Conservation (phyloP, 83 land plant species). For the Isoetes engelmannii region DNA sequence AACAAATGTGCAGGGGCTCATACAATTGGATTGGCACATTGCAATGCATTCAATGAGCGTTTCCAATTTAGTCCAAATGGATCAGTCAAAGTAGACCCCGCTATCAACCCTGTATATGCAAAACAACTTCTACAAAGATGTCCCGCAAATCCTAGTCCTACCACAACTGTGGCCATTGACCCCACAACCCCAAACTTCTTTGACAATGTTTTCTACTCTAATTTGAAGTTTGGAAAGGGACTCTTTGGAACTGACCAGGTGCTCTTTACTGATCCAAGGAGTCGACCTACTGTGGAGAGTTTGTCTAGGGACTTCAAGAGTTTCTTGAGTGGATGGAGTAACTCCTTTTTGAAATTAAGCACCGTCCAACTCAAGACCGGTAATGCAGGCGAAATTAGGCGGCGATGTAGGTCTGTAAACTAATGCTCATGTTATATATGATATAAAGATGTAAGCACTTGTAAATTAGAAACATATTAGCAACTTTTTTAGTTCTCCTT, state of each 20-base stretch:
- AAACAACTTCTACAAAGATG: constrained; percentile 33
- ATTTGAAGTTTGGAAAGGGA: constrained; percentile 33
- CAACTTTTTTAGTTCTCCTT: too few species aligned
- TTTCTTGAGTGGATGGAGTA: constrained; percentile 43
- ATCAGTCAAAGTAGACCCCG: constrained; percentile 34
- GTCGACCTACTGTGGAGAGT: constrained; percentile 21
- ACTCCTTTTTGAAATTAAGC: constrained; percentile 45
- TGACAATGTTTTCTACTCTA: constrained; percentile 46
- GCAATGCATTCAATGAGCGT: constrained; percentile 47
- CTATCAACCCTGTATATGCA: constrained; percentile 36
- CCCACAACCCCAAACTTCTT: constrained; percentile 37
- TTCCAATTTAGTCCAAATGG: constrained; percentile 19
- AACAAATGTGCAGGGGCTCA: constrained; percentile 40
- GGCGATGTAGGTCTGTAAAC: constrained; percentile 14
- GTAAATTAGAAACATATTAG: too few species aligned
- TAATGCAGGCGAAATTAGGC: constrained; percentile 40
- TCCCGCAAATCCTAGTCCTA: constrained; percentile 24
- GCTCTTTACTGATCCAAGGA: constrained; percentile 30
- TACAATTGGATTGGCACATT: constrained; percentile 58
- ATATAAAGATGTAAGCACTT: too few species aligned
- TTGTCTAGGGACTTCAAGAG: constrained; percentile 26
- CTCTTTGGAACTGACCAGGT: constrained; percentile 48
- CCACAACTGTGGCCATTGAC: constrained; percentile 33
- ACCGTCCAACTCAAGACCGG: constrained; percentile 33
- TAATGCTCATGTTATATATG: too few species aligned